Evolutionary conservation across 176 grass and related monocot species (phyloP).

Genomic region (Musa acuminata): DNA sequence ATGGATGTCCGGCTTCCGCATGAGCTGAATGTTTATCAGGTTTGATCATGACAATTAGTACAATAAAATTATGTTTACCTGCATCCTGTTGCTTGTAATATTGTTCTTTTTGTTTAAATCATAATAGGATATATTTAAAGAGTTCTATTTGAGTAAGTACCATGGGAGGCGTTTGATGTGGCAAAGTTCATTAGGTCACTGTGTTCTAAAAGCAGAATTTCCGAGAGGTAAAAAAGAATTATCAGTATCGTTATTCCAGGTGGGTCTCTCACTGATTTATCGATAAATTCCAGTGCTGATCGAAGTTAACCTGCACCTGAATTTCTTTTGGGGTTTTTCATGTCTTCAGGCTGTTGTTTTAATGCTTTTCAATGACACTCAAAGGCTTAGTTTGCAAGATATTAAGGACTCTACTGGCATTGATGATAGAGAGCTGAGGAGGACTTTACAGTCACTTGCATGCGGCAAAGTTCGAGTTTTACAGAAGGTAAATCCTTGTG

Average conservation of each 20-base stretch:
- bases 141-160: constrained; percentile 99
- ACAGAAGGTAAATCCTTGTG: constrained; percentile 63
- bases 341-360: constrained; percentile 75
- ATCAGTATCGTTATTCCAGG: constrained; percentile 98
- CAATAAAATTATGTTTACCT: background rate
- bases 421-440: constrained; percentile 98
- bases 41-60: constrained; percentile 26
- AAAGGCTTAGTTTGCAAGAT: constrained; percentile 87
- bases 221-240: constrained; percentile 99
- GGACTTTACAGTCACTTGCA: constrained; percentile 95
- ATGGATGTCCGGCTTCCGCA: constrained; percentile 96
- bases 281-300: constrained; percentile 2
- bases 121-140: constrained; percentile 97
- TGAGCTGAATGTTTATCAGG: constrained; percentile 98
- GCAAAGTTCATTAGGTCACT: constrained; percentile 98
- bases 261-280: constrained; percentile 17
- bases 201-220: constrained; percentile 93
- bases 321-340: background rate
- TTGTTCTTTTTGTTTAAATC: constrained; percentile 9
- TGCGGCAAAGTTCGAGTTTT: constrained; percentile 96
- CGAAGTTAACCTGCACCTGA: background rate
- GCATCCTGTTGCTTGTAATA: background rate
- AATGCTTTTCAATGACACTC: constrained; percentile 91
- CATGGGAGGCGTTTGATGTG: constrained; percentile 97
- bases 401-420: constrained; percentile 92